These are phyloP conservation scores for Geotrichum restrictum DNA, from an alignment of 1,139 yeast genomes.

Conservation along the genomic window DNA sequence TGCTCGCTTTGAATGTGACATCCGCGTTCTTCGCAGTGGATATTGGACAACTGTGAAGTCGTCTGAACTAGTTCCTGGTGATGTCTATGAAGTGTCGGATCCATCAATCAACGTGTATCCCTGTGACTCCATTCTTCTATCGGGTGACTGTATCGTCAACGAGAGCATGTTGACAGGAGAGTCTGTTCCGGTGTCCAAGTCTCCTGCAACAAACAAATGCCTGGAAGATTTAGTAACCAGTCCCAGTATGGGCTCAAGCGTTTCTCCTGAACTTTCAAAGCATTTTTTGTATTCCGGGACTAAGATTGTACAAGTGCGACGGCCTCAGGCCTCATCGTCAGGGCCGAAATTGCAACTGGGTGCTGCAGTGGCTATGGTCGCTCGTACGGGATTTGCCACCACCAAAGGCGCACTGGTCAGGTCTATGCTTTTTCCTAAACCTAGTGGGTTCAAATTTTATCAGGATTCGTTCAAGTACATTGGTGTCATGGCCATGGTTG, in stretches of 20 bases:
- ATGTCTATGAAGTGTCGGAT: conserved; percentile 83
- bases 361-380: conserved; percentile 82
- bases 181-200: conserved; percentile 89
- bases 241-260: conserved; percentile 42
- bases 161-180: conserved; percentile 97
- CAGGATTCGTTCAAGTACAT: conserved; percentile 91
- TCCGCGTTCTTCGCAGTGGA: conserved; percentile 86
- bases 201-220: conserved; percentile 60
- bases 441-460: conserved; percentile 88
- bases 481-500: conserved; percentile 88
- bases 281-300: conserved; percentile 87
- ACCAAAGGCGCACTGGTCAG: conserved; percentile 94
- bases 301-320: conserved; percentile 73
- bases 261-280: conserved; percentile 65
- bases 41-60: conserved; percentile 86
- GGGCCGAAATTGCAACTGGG: conserved; percentile 32
- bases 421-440: conserved; percentile 94
- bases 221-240: conserved; percentile 46
- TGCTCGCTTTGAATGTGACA: conserved; percentile 69
- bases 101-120: conserved; percentile 73
- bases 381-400: conserved; percentile 88
- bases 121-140: conserved; percentile 78
- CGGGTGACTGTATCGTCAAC: conserved; percentile 91
- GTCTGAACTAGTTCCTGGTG: conserved; percentile 91
- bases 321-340: conserved; percentile 39